Evolutionary conservation across 2,329 filamentous ascomycete species (phyloP), one percentile per base, ranked within the genome.

Genomic region (Paraphoma chrysanthemicola): DNA sequence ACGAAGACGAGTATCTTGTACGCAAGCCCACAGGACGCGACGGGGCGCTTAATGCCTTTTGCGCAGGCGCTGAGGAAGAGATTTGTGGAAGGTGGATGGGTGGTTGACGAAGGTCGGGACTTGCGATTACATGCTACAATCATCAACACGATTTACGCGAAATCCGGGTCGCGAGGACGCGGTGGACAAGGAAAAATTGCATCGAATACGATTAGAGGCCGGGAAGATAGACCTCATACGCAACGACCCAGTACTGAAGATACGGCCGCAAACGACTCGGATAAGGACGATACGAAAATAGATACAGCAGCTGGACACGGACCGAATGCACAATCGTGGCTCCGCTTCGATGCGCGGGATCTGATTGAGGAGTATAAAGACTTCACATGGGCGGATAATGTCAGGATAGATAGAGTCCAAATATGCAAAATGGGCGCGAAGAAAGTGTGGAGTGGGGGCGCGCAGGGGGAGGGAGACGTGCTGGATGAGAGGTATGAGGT

Each of bases 401-500:
- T 94, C 23, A 79, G 80, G 14, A 72, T 97, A n/a, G 86, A 92
- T 54, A 85, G 81, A 56, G 78, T 97, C 41, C 88, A 89, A 47
- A 88, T 97, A 38, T 97, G 92, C 72, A 88, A 86, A 71, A 97
- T 97, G 93, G 92, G 93, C 0, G 92, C 92, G 9, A 90, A 88
- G 81, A 87, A 85, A 66, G 79, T 86, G 29, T 79, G 84, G 53
- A 61, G 59, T 48, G 54, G 7, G 78, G 43, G 44, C 8, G 4
- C 18, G 4, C 54, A 83, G 36, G 78, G 78, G 0, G 70, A 72
- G 17, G 80, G 83, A 2, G 84, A 78, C 12, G 73, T 82, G 1
- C 65, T 85, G 36, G 80, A 79, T 16, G 81, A 86, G 71, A 75
- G 79, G 65, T 88, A 88, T 67, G 78, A 74, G 23, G 79, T 82